A percentile compares a stretch with the other conserved stretches of the same genome.
Evolutionary conservation across 2,329 filamentous ascomycete species (phyloP).

Genomic region (Ceratocystis destructans): DNA sequence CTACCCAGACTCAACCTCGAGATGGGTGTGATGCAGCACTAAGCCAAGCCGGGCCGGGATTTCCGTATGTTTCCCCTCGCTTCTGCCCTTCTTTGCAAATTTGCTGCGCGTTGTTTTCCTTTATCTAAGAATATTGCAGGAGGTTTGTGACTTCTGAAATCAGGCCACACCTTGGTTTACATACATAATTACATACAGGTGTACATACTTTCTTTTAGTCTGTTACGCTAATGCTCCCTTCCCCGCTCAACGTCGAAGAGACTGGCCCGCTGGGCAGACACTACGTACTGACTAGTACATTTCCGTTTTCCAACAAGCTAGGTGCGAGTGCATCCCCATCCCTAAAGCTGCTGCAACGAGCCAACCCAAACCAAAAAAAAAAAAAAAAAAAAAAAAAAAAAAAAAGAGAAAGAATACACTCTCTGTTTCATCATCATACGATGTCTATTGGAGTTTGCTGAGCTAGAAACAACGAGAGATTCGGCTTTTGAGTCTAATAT

Average conservation of each 20-base stretch:
- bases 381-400: too few relatives aligned
- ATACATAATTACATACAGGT: not conserved
- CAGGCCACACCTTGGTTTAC: not conserved
- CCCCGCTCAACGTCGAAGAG: not conserved
- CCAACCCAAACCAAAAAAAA: not conserved
- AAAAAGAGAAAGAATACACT: not conserved
- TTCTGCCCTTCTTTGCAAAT: too few relatives aligned
- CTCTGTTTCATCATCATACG: conserved; percentile 7
- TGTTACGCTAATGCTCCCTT: not conserved
- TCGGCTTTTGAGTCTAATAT: too few relatives aligned
- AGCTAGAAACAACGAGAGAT: not conserved
- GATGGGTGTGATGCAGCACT: too few relatives aligned
- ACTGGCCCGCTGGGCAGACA: not conserved
- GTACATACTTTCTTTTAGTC: not conserved
- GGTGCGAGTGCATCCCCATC: not conserved
- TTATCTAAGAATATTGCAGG: not conserved
- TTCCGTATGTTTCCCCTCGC: too few relatives aligned
- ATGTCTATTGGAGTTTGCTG: not conserved
- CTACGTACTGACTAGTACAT: not conserved
- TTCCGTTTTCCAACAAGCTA: not conserved
- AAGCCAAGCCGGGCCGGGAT: too few relatives aligned
- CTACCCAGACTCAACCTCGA: too few relatives aligned
- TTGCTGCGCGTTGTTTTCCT: not conserved
- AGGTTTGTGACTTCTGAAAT: not conserved
- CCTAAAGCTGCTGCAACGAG: not conserved